Evolutionary conservation across 306 rosid genomes (phyloP).

Genomic region (peach (Prunus persica)): DNA sequence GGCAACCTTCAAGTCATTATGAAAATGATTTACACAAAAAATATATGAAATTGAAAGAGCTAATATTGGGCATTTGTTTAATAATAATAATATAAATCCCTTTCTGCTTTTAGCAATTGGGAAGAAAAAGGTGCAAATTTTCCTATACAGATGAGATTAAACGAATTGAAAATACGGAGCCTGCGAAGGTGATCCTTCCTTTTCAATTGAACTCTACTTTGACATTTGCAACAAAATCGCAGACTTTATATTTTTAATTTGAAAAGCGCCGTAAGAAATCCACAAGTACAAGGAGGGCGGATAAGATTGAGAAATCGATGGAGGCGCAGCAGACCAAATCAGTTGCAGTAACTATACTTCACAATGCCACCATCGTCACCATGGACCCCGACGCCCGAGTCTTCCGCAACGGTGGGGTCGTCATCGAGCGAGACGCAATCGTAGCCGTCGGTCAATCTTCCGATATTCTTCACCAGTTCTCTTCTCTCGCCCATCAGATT

Average conservation of each 20-base stretch:
- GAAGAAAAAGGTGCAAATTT: neutral
- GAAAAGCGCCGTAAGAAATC: neutral
- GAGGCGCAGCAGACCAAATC: slow-evolving; percentile 19
- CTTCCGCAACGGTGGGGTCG: slow-evolving; percentile 62
- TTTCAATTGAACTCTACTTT: neutral
- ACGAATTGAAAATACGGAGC: neutral
- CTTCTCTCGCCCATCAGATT: slow-evolving; percentile 33
- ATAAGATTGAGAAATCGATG: neutral
- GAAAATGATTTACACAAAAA: slow-evolving; percentile 1
- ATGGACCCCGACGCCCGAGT: slow-evolving; percentile 65
- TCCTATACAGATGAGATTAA: neutral
- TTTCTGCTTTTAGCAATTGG: neutral
- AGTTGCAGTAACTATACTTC: slow-evolving; percentile 29
- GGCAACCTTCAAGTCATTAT: too few relatives aligned
- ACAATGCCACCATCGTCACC: slow-evolving; percentile 58
- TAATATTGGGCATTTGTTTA: too few relatives aligned
- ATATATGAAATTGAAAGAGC: too few relatives aligned
- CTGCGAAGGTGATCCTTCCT: neutral
- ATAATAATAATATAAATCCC: slow-evolving; percentile 6
- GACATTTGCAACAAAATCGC: neutral
- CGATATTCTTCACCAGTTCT: slow-evolving; percentile 42
- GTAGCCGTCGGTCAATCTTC: slow-evolving; percentile 59
- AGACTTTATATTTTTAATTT: neutral
- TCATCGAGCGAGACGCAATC: slow-evolving; percentile 47
- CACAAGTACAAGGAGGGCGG: neutral